phyloP scores from a whole-genome alignment of 805 yeast genomes.

The Naumovozyma baii region DNA sequence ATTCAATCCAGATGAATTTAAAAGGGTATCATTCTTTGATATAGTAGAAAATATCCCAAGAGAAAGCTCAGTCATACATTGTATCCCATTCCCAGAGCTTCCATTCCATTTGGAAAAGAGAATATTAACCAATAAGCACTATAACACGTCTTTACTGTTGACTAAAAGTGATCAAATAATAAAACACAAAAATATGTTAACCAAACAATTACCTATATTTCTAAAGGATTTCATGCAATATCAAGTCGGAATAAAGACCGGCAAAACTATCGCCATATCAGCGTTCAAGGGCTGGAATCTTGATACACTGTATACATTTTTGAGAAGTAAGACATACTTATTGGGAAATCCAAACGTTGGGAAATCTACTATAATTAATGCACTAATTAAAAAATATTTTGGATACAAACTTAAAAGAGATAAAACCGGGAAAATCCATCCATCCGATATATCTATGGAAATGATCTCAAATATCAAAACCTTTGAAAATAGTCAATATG shows the following conservation, averaged over 20 bases:
- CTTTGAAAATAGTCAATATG: constrained; percentile 13
- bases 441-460: constrained; percentile 3
- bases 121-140: constrained; percentile 9
- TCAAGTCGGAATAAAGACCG: constrained; percentile 24
- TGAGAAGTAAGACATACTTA: constrained; percentile 35
- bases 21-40: constrained; percentile 22
- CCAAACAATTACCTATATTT: constrained; percentile 23
- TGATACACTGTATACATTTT: constrained; percentile 12
- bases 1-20: constrained; percentile 31
- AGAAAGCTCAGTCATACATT: constrained; percentile 43
- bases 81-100: constrained; percentile 60
- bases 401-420: constrained; percentile 13
- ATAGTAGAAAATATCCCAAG: constrained; percentile 33
- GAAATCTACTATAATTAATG: constrained; percentile 50
- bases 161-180: constrained; percentile 29
- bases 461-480: constrained; percentile 2
- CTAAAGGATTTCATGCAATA: constrained; percentile 25
- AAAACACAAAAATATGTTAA: constrained; percentile 12
- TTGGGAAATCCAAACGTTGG: constrained; percentile 66
- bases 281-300: constrained; percentile 24
- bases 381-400: constrained; percentile 31
- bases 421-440: constrained; percentile 4
- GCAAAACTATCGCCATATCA: constrained; percentile 22
- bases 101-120: constrained; percentile 47
- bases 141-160: constrained; percentile 13